Evolutionary conservation across 495 filamentous ascomycete species (phyloP).

Genomic region (Penicillium herquei): DNA sequence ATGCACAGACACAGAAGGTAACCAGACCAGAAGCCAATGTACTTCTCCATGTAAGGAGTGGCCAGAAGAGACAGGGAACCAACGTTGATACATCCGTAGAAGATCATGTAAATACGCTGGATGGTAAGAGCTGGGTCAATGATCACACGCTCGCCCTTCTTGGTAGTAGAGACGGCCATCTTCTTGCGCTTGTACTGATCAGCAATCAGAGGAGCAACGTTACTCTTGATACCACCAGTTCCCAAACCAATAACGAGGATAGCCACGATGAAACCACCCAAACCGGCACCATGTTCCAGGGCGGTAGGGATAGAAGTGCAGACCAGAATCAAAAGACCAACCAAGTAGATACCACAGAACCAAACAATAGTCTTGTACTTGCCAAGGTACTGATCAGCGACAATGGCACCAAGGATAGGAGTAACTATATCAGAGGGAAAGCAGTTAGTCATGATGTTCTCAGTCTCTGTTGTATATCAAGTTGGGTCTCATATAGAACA

Average conservation of each 20-base stretch:
- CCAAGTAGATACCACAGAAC: constrained; percentile 49
- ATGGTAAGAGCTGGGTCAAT: constrained; percentile 73
- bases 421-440: constrained; percentile 33
- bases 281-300: constrained; percentile 44
- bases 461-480: neutral
- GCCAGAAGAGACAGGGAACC: constrained; percentile 64
- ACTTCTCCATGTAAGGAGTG: constrained; percentile 64
- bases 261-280: constrained; percentile 49
- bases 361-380: constrained; percentile 67
- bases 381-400: constrained; percentile 66
- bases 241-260: constrained; percentile 49
- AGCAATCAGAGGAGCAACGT: constrained; percentile 59
- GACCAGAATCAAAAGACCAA: constrained; percentile 49
- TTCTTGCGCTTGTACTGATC: constrained; percentile 72
- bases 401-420: constrained; percentile 56
- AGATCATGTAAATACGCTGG: constrained; percentile 72
- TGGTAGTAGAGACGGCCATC: constrained; percentile 48
- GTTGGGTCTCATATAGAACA: constrained; percentile 1
- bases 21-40: constrained; percentile 71
- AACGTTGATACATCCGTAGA: constrained; percentile 77
- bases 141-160: constrained; percentile 70
- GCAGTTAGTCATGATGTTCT: neutral
- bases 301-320: constrained; percentile 47
- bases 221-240: constrained; percentile 76
- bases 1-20: constrained; percentile 67